phyloP scores from a whole-genome alignment of 73 alveolate genomes.

The Paramecium sonneborni region DNA sequence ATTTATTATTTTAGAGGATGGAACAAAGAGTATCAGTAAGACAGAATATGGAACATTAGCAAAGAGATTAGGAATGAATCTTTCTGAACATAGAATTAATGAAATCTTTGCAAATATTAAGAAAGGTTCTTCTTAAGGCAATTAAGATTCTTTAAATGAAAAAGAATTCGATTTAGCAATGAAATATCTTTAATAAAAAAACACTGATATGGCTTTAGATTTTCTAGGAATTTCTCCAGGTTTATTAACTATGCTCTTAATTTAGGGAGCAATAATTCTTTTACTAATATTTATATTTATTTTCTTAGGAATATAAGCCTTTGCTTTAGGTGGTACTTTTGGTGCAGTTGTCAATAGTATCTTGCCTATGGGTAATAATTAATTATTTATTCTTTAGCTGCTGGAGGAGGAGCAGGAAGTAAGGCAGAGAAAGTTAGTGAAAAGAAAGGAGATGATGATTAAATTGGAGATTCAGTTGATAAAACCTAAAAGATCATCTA shows the following conservation, averaged over 20 bases:
- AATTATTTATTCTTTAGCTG: not conserved
- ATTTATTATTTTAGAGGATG: not conserved
- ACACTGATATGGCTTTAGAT: conserved; percentile 58
- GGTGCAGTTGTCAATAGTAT: conserved; percentile 35
- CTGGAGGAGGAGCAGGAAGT: conserved; percentile 24
- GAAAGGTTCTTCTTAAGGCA: not conserved
- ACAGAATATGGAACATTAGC: conserved; percentile 25
- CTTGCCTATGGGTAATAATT: conserved; percentile 8
- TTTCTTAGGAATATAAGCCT: conserved; percentile 52
- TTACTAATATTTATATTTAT: conserved; percentile 10
- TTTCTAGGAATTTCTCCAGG: conserved; percentile 54
- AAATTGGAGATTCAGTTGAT: conserved; percentile 4
- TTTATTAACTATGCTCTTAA: conserved; percentile 10
- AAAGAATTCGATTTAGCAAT: conserved; percentile 49
- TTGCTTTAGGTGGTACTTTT: conserved; percentile 42
- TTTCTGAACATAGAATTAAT: conserved; percentile 53
- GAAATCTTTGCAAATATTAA: conserved; percentile 47
- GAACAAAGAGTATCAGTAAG: not conserved
- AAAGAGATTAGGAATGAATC: conserved; percentile 45
- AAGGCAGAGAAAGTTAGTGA: conserved; percentile 12
- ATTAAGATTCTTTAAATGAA: conserved; percentile 8
- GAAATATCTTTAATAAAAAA: conserved; percentile 36
- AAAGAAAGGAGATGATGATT: not conserved
- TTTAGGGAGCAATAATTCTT: not conserved
- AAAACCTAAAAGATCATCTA: not conserved